Evolutionary conservation across 257 asterid genomes (phyloP), one percentile per base, ranked within the genome.

Genomic region (Nicotiana attenuata): DNA sequence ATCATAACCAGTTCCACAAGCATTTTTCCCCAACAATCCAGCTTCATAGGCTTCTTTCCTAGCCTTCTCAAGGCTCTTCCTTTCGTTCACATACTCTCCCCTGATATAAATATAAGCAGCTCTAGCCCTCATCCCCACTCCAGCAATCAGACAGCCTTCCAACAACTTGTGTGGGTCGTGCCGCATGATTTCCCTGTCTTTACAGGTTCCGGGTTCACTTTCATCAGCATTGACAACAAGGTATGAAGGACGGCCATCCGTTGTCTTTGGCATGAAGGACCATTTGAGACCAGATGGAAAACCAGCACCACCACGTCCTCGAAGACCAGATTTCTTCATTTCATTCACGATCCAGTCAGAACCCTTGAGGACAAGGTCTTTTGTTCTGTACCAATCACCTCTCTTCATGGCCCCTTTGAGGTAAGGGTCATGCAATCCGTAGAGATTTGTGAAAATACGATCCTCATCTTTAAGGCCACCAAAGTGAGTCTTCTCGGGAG

Each of bases 261-360:
- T 89, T 50, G 82, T 85, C 89, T 96, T 96, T 45, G 99, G 99
- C 99, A 96, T 96, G 86, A 96, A 96, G 63, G 99, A 96, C 99
- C 99, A 96, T 84, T 96, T 96, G 10, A 96, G 95, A 73, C 99
- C 99, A 60, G 99, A 96, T 47, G 98, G 98, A 84, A 96, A 94
- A 80, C 98, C 99, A 76, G 99, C 99, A 60, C 99, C 99, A 79
- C 99, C 99, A 83, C 98, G 97, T 26, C 99, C 99, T 77, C 98
- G 91, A 77, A 96, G 99, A 73, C 99, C 99, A 41, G 98, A 96
- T 85, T 94, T 96, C 92, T 94, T 96, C 87, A 96, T 89, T 87
- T 94, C 99, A 81, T 93, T 93, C 81, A 96, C 98, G 41, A 93
- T 92, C 99, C 99, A 96, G 85, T 96, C 98, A 78, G 97, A 16